phyloP scores from a whole-genome alignment of 75 land plant species.

The Picea glauca region DNA sequence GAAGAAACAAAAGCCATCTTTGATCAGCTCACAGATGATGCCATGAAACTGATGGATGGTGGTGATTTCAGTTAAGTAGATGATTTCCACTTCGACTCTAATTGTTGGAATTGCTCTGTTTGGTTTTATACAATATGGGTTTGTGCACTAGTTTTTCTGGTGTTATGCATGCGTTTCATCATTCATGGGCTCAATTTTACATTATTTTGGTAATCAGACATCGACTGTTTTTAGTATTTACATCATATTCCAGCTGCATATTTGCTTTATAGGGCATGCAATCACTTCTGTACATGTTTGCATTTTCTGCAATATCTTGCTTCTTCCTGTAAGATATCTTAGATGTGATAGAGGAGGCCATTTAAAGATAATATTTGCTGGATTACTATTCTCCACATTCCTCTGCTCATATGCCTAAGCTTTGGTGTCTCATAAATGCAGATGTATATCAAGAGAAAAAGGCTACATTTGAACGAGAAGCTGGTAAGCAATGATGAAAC shows the following conservation, averaged over 20 bases:
- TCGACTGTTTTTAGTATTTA: conserved; percentile 1
- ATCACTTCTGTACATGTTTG: not conserved
- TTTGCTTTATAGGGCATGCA: not conserved
- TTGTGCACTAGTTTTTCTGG: not conserved
- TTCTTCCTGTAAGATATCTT: not conserved
- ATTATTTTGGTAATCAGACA: not conserved
- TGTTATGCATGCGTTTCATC: not conserved
- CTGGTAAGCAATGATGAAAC: conserved; percentile 46
- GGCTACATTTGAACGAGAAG: conserved; percentile 80
- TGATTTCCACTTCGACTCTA: not conserved
- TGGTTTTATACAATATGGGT: not conserved
- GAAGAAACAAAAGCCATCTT: conserved; percentile 58
- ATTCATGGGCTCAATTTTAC: not conserved
- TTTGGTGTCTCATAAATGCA: conserved; percentile 23
- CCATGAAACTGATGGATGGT: conserved; percentile 88
- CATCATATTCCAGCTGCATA: not conserved
- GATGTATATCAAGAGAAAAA: conserved; percentile 83
- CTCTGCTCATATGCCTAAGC: not conserved
- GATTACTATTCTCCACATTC: not conserved
- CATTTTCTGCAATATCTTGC: not conserved
- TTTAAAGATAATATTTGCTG: not conserved
- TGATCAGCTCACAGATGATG: conserved; percentile 91
- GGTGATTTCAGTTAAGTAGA: conserved; percentile 77
- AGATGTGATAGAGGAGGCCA: not conserved
- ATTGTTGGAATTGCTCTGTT: not conserved